Evolutionary conservation across 441 rosid genomes (phyloP), one percentile per base, ranked within the genome.

Genomic region (Croton setiger): DNA sequence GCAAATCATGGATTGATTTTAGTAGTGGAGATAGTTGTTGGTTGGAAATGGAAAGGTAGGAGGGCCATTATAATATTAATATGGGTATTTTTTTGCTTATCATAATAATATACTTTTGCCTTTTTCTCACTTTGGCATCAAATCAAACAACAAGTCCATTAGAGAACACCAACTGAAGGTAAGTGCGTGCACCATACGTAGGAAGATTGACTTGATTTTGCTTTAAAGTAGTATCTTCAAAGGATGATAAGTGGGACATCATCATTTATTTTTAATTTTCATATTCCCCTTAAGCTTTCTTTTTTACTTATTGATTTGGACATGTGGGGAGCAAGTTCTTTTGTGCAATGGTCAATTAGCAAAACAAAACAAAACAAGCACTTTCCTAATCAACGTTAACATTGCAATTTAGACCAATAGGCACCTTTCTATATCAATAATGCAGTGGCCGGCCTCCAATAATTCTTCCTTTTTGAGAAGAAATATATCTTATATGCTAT

Each of bases 371-470:
- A 3, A 6, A 9, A 3, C 47, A 0, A 2, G 15, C 27, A 59
- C 45, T 59, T 59, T 6, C 23, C 7, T 36, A 15, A 17, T 59
- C 5, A 12, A 0, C 15, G 39, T 39, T 6, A 33, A 57, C 33
- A 31, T 13, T 2, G 8, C 2, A 27, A 36, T 9, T 39, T 20
- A 7, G n/a, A 17, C 5, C 12, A 27, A 27, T 27, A 17, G 66
- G 13, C 51, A 13, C 49, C 10, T 62, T 67, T 67, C 1, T 6
- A 11, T 3, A n/a, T n/a, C 71, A 68, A 68, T 68, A 58, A 68
- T 58, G 11, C 72, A 58, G 11, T 64, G 44, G 54, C 56, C 35
- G 57, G 18, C 64, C 56, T 36, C 63, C 64, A 58, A 68, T 68
- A 57, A 68, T 57, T 27, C 27, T n/a, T 20, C 13, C 14, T 51